Base-by-base conservation (phyloP, 2,329 filamentous ascomycete species). In the Elsinoe perseae region DNA sequence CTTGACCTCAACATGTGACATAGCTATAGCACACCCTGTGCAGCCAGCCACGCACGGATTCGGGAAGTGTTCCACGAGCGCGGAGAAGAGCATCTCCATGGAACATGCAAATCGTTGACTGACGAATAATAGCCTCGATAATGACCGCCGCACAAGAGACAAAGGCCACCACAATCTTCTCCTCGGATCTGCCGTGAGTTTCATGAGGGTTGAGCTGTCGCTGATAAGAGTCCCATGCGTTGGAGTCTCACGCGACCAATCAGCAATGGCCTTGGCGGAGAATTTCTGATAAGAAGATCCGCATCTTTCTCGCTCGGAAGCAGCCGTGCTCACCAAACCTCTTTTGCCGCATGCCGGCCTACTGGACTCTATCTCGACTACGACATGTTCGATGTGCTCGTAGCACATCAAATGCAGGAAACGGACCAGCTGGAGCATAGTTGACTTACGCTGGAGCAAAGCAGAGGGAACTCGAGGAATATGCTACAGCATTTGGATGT, bases 31-130 rank as follows among this genome's bases (percentile, higher is more conserved):
- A 28, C 25, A 34, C 48, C 48, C 30, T 16, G 28, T 9, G 32
- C 48, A 52, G 48, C 48, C 48, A 52, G 30, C 21, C 48, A 36
- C 16, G 48, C 48, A 52, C 25, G 25, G 44, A 32, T n/a, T 12
- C 44, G 44, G 25, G 23, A 50, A 20, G 28, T 50, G 25, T 50
- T n/a, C 48, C 48, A 25, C 6, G 18, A 20, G 48, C 48, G 30
- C 48, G 48, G 48, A 52, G 48, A 52, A 36, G 48, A 16, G 48
- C 48, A 52, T 52, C 48, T 52, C 48, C 48, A 52, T 52, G 48
- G 48, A 38, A n/a, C 18, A 52, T 36, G 28, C 32, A 16, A 9
- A 52, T 38, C 48, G 48, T 36, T 21, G 5, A 52, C 18, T 10
- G 30, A 30, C 48, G 48, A 52, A 52, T 52, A 30, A 36, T 20